Base-by-base conservation (phyloP, 768 basidiomycete species). In the Rubroboletus pulcherrimus region DNA sequence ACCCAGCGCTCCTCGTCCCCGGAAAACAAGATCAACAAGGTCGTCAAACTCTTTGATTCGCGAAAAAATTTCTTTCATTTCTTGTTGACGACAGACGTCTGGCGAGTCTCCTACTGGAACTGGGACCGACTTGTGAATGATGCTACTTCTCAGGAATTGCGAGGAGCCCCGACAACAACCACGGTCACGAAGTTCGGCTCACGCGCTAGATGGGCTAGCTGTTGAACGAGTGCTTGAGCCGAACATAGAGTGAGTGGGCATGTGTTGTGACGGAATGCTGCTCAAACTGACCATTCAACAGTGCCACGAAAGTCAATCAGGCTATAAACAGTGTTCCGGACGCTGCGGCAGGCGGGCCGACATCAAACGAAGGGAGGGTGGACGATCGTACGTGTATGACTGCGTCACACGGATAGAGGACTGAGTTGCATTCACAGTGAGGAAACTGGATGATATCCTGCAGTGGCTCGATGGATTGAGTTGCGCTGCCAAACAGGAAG, bases 401-500 rank as follows among this genome's bases (percentile, higher is more conserved):
- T 26, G 15, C 2, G 12, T 10, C 15, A 9, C 24, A 15, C 1
- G 15, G 14, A 9, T 15, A 43, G 24, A 26, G 8, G 14, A 29
- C 40, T 48, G 7, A 59, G 2, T 33, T 34, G 5, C 2, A 26
- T 47, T 21, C 49, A 19, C 19, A 61, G 60, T 4, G 1, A 24
- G 24, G 33, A 62, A 43, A 26, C 9, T 62, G 15, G 60, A 62
- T 5, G 39, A 42, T 15, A 38, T 62, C 8, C 7, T 62, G 19
- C 30, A 11, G 17, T 62, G 56, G 56, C 33, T 62, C 17, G 33
- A 52, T 37, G 60, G 52, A 48, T 45, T 62, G 39, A 53, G 24
- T 14, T 64, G 64, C 33, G 40, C 43, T 2, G 42, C 11, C 7
- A 64, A 54, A n/a, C 63, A 64, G 14, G 49, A 59, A 46, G 49